Evolutionary conservation across 768 basidiomycete species (phyloP).

Genomic region (Panus rudis): DNA sequence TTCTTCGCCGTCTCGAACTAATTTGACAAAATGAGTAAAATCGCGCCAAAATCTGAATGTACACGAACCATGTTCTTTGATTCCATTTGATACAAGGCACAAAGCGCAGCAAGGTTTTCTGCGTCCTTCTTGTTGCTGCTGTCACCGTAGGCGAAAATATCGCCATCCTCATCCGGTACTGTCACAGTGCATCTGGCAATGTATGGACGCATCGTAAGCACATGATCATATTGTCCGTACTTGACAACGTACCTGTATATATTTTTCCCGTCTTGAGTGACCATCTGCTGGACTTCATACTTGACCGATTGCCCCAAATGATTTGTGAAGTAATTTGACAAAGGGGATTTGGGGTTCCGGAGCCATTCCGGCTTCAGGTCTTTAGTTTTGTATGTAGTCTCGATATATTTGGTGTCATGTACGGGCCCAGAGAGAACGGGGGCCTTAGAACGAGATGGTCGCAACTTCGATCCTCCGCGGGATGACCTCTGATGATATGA

Average conservation of each 20-base stretch:
- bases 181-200: constrained; percentile 7
- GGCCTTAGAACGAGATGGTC: too few relatives aligned
- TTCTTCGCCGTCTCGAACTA: not conserved
- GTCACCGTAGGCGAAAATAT: constrained; percentile 17
- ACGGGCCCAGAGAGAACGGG: constrained; percentile 26
- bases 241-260: constrained; percentile 39
- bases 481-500: constrained; percentile 4
- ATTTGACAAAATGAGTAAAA: not conserved
- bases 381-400: constrained; percentile 17
- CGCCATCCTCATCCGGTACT: not conserved
- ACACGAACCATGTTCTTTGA: constrained; percentile 53
- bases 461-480: constrained; percentile 2
- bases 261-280: constrained; percentile 20
- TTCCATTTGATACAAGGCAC: constrained; percentile 66
- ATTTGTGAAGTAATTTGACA: constrained; percentile 39
- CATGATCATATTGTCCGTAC: not conserved
- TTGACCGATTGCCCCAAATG: too few relatives aligned
- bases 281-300: constrained; percentile 25
- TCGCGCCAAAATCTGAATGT: not conserved
- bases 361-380: constrained; percentile 24
- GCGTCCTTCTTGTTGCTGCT: constrained; percentile 58
- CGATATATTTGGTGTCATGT: constrained; percentile 29
- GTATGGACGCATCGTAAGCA: constrained; percentile 5
- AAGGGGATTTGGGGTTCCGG: constrained; percentile 46
- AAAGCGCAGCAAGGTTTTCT: constrained; percentile 68